Evolutionary conservation across 495 filamentous ascomycete species (phyloP).

Genomic region (Cudoniella acicularis): DNA sequence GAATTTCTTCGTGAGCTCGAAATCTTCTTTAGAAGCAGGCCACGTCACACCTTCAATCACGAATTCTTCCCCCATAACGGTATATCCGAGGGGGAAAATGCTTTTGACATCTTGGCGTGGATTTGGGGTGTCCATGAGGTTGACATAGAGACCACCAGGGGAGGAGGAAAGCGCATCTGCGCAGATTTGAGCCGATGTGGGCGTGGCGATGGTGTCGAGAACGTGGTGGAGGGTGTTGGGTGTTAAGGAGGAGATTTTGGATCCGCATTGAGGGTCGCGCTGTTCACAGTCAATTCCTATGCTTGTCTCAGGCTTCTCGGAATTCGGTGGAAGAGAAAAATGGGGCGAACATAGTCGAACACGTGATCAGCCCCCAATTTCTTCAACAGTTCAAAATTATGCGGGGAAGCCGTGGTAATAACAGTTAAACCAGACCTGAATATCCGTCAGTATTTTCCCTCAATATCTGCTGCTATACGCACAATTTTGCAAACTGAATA

Average conservation of each 20-base stretch:
- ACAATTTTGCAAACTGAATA: slow-evolving; percentile 42
- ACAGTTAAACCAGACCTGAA: slow-evolving; percentile 23
- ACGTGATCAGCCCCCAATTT: slow-evolving; percentile 34
- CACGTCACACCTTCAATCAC: slow-evolving; percentile 23
- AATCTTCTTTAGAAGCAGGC: slow-evolving; percentile 32
- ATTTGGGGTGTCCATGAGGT: slow-evolving; percentile 31
- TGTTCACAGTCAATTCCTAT: not conserved
- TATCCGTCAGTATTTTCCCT: not conserved
- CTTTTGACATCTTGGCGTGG: slow-evolving; percentile 34
- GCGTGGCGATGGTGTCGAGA: slow-evolving; percentile 38
- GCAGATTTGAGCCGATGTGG: slow-evolving; percentile 31
- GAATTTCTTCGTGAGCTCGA: slow-evolving; percentile 36
- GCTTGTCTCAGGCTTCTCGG: not conserved
- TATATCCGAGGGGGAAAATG: slow-evolving; percentile 35
- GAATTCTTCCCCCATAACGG: slow-evolving; percentile 34
- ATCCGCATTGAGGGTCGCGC: slow-evolving; percentile 25
- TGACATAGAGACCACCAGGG: slow-evolving; percentile 26
- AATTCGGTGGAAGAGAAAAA: not conserved
- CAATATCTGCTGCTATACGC: not conserved
- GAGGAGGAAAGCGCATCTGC: slow-evolving; percentile 36
- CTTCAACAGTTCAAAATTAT: slow-evolving; percentile 34
- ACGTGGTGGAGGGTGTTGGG: slow-evolving; percentile 36
- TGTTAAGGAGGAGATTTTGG: slow-evolving; percentile 33
- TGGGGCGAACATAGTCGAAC: slow-evolving; percentile 37
- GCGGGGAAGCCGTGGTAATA: slow-evolving; percentile 32